These are phyloP conservation scores for Penicillium sp. DNA, from an alignment of 2,329 filamentous ascomycete genomes.

Conservation along the genomic window DNA sequence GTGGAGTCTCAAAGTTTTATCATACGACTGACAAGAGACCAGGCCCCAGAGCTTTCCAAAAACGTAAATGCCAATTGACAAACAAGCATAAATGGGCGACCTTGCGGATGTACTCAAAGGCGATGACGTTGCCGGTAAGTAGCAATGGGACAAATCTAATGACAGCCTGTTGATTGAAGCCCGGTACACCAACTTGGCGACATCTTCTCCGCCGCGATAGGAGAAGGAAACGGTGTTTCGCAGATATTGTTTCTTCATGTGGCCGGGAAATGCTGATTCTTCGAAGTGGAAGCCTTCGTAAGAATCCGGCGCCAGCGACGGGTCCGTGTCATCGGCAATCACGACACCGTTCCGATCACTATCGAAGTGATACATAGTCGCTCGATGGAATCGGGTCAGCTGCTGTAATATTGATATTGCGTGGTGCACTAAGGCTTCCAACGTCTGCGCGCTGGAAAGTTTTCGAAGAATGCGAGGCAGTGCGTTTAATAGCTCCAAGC, in stretches of 20 bases:
- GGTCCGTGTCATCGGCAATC: slow-evolving; percentile 78
- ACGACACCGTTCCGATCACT: slow-evolving; percentile 77
- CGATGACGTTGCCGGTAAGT: slow-evolving; percentile 79
- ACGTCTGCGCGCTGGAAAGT: slow-evolving; percentile 65
- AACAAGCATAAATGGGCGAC: slow-evolving; percentile 80
- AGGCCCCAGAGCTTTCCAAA: slow-evolving; percentile 84
- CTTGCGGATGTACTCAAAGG: slow-evolving; percentile 76
- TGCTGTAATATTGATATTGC: slow-evolving; percentile 79
- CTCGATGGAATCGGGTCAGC: slow-evolving; percentile 78
- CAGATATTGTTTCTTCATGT: slow-evolving; percentile 78
- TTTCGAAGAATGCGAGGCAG: slow-evolving; percentile 88
- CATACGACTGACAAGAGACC: slow-evolving; percentile 80
- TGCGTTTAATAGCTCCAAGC: slow-evolving; percentile 73
- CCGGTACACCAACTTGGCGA: slow-evolving; percentile 74
- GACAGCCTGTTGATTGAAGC: slow-evolving; percentile 68
- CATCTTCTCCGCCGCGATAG: slow-evolving; percentile 73
- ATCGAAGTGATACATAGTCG: slow-evolving; percentile 91
- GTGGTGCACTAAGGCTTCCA: slow-evolving; percentile 73
- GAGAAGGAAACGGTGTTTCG: slow-evolving; percentile 80
- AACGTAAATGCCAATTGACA: slow-evolving; percentile 87
- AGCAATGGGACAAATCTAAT: slow-evolving; percentile 76
- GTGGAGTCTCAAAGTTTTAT: slow-evolving; percentile 73
- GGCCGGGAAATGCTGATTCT: slow-evolving; percentile 78
- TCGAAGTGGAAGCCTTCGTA: slow-evolving; percentile 83
- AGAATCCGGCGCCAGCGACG: slow-evolving; percentile 68